Conservation (phyloP, 352 stramenopile species). For the Nannochloropsis limnetica region DNA sequence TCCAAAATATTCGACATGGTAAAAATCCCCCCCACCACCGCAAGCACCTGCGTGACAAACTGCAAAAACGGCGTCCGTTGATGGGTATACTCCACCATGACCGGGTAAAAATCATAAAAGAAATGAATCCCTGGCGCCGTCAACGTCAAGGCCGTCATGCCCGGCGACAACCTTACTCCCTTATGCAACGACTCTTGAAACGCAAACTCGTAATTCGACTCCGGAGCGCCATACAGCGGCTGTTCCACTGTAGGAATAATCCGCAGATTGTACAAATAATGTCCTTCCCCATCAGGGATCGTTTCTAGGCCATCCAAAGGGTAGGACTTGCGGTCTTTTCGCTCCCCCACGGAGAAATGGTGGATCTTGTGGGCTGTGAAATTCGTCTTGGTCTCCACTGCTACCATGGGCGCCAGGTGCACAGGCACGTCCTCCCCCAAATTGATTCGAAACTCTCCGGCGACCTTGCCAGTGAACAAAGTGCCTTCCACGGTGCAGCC, state of each 20-base stretch:
- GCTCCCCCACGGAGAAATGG: conserved; percentile 15
- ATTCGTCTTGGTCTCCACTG: conserved; percentile 17
- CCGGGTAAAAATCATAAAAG: conserved; percentile 24
- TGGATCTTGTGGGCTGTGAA: conserved; percentile 34
- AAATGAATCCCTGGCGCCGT: conserved; percentile 21
- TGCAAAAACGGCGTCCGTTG: conserved; percentile 29
- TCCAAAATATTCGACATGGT: conserved; percentile 33
- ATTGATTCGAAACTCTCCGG: conserved; percentile 10
- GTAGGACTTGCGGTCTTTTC: conserved; percentile 17
- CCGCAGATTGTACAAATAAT: conserved; percentile 12
- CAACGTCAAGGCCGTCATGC: conserved; percentile 6
- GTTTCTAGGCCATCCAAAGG: conserved; percentile 16
- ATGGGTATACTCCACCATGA: conserved; percentile 29
- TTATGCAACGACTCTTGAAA: conserved; percentile 33
- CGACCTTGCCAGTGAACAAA: background rate
- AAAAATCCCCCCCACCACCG: background rate
- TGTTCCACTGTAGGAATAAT: conserved; percentile 25
- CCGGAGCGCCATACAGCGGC: background rate
- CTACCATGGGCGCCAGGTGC: conserved; percentile 6
- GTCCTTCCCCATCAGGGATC: conserved; percentile 20
- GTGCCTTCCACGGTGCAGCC: conserved; percentile 21
- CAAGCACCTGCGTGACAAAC: conserved; percentile 11
- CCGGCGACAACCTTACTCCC: background rate
- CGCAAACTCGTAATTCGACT: conserved; percentile 20
- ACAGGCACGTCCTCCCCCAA: conserved; percentile 4